Percentiles rank a stretch among this genome's conserved stretches.
These are phyloP conservation scores for Solanum aculeatissimum DNA, from an alignment of 305 asterid species.

Conservation along the genomic window DNA sequence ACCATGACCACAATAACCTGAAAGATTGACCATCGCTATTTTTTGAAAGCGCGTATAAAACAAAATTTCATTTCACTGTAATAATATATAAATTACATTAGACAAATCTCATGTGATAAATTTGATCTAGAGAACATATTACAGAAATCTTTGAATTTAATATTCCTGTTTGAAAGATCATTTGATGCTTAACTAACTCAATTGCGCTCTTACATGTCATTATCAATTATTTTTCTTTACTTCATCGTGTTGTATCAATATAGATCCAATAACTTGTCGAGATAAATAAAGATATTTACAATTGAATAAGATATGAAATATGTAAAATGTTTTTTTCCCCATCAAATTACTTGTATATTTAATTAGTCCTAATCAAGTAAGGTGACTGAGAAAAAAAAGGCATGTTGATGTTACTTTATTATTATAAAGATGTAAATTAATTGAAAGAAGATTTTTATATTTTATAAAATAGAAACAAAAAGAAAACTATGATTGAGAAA, in stretches of 20 bases:
- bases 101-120: neutral
- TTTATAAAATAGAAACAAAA: neutral
- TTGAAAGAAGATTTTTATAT: neutral
- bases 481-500: neutral
- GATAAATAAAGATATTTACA: neutral
- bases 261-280: neutral
- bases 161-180: neutral
- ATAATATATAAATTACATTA: fast-evolving
- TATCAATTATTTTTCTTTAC: neutral
- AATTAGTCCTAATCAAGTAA: neutral
- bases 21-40: neutral
- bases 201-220: neutral
- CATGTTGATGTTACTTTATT: neutral
- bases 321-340: neutral
- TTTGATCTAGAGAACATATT: no score
- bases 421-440: neutral
- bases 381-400: neutral
- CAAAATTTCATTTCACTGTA: neutral
- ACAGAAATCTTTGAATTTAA: no score
- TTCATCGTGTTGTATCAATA: neutral
- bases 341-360: neutral
- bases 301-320: neutral
- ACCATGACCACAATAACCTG: neutral
- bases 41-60: neutral
- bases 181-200: neutral